These are phyloP conservation scores for Candida koratica DNA, from an alignment of 805 yeast genomes.

Conservation along the genomic window DNA sequence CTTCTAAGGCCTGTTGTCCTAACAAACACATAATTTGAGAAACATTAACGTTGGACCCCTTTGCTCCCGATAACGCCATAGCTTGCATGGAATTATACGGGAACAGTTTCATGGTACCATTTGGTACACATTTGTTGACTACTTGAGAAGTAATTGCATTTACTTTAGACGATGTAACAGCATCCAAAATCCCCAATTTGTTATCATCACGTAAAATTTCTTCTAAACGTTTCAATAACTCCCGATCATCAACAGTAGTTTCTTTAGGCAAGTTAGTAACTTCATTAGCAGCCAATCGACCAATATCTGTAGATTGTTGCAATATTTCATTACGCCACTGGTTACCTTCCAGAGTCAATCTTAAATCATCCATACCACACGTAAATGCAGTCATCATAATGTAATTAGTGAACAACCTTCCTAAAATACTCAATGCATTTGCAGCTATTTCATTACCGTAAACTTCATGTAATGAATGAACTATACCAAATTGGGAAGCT, in stretches of 20 bases:
- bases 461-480: slow-evolving; percentile 93
- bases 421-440: slow-evolving; percentile 83
- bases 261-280: slow-evolving; percentile 72
- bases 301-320: slow-evolving; percentile 71
- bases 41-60: slow-evolving; percentile 97
- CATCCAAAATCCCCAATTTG: slow-evolving; percentile 91
- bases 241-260: slow-evolving; percentile 51
- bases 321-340: slow-evolving; percentile 81
- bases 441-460: slow-evolving; percentile 93
- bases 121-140: slow-evolving; percentile 91
- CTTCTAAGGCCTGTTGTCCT: slow-evolving; percentile 99
- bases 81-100: slow-evolving; percentile 97
- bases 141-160: slow-evolving; percentile 91
- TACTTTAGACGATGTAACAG: slow-evolving; percentile 90
- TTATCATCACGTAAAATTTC: slow-evolving; percentile 92
- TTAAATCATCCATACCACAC: slow-evolving; percentile 99
- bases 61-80: slow-evolving; percentile 99
- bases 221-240: slow-evolving; percentile 82
- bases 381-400: slow-evolving; percentile 91
- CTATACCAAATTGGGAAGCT: slow-evolving; percentile 94
- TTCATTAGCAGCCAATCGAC: slow-evolving; percentile 90
- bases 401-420: slow-evolving; percentile 91
- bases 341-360: slow-evolving; percentile 89
- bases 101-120: slow-evolving; percentile 90
- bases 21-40: slow-evolving; percentile 99